These are phyloP conservation scores for Podospora australis DNA, from an alignment of 495 filamentous ascomycete species.

Conservation along the genomic window DNA sequence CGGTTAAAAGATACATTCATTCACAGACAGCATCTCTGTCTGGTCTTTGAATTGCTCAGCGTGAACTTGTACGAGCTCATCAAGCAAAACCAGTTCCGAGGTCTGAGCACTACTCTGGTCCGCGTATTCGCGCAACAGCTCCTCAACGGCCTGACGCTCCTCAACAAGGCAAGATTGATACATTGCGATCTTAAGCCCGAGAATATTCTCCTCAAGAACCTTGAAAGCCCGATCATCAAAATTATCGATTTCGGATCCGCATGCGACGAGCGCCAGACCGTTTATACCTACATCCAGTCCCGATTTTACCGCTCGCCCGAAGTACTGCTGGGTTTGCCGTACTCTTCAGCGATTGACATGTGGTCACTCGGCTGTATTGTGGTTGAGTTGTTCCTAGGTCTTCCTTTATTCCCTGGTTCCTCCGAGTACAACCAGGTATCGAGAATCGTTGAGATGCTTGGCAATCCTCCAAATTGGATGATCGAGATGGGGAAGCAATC, in stretches of 20 bases:
- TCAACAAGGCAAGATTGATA: conserved; percentile 96
- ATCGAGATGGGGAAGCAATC: conserved; percentile 98
- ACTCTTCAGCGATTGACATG: conserved; percentile 99
- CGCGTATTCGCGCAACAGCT: conserved; percentile 97
- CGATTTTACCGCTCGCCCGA: conserved; percentile 97
- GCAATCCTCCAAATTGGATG: conserved; percentile 97
- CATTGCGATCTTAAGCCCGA: conserved; percentile 99
- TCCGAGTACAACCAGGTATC: conserved; percentile 99
- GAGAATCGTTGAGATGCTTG: conserved; percentile 97
- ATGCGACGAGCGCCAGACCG: conserved; percentile 96
- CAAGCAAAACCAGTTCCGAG: conserved; percentile 99
- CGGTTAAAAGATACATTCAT: conserved; percentile 98
- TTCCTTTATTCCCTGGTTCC: conserved; percentile 94
- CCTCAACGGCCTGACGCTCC: conserved; percentile 79
- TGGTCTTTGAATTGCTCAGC: conserved; percentile 95
- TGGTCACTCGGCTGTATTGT: conserved; percentile 99
- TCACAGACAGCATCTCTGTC: conserved; percentile 92
- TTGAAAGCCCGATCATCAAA: conserved; percentile 99
- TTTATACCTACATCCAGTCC: conserved; percentile 99
- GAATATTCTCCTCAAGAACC: conserved; percentile 96
- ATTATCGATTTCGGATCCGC: conserved; percentile 99
- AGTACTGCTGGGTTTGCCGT: conserved; percentile 87
- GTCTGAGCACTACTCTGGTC: conserved; percentile 93
- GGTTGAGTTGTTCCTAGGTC: conserved; percentile 91
- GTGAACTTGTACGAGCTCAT: conserved; percentile 99